A percentile compares a stretch with the other conserved stretches of the same genome.
Conservation (phyloP, 306 rosid species). For the Acacia acuminata region DNA sequence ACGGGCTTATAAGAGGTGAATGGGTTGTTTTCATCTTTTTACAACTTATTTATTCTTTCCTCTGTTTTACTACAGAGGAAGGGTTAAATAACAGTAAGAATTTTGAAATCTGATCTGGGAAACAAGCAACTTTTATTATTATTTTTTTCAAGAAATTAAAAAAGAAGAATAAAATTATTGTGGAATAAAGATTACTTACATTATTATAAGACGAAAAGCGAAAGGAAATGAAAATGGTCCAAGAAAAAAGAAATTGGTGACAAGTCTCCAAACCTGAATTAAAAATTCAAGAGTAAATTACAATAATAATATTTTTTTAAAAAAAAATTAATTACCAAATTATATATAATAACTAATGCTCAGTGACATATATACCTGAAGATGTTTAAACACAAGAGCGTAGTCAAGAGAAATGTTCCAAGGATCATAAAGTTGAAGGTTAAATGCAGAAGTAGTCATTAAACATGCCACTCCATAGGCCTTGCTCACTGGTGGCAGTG, state of each 20-base stretch:
- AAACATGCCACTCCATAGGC: conserved; percentile 66
- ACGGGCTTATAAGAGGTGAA: background rate
- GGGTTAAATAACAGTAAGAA: background rate
- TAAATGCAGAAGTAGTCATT: conserved; percentile 57
- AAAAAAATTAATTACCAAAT: background rate
- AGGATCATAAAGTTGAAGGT: conserved; percentile 41
- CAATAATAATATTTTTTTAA: background rate
- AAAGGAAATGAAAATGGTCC: conserved; percentile 64
- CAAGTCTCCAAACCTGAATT: conserved; percentile 67
- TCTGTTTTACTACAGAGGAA: background rate
- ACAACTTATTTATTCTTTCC: background rate
- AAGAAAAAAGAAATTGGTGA: conserved; percentile 77
- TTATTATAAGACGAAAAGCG: conserved; percentile 55
- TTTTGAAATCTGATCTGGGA: background rate
- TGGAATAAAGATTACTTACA: conserved; percentile 41
- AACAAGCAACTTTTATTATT: background rate
- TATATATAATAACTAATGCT: background rate
- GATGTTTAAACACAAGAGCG: conserved; percentile 46
- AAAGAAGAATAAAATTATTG: background rate
- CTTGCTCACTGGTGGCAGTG: conserved; percentile 86
- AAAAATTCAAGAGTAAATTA: background rate
- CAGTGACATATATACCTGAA: conserved; percentile 49
- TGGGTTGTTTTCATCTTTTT: background rate
- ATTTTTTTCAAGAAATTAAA: background rate
- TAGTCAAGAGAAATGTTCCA: conserved; percentile 38